Base-by-base conservation (phyloP, 495 filamentous ascomycete species). In the Hypoxylon fragiforme region DNA sequence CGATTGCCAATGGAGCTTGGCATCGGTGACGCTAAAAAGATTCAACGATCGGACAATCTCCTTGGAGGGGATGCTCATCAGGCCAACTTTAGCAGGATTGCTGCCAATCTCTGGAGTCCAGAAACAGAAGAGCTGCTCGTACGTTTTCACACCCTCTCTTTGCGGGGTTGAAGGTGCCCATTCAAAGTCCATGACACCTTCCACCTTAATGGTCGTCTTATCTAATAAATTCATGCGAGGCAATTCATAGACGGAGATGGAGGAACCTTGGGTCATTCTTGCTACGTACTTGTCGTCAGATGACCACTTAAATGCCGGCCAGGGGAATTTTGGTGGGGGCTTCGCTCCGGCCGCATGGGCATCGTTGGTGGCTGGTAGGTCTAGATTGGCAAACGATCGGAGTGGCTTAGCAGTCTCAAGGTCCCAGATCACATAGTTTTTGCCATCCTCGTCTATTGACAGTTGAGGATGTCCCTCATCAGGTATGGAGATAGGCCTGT, bases 291-390 rank as follows among this genome's bases (percentile, higher is more conserved):
- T 92, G 77, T 96, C 90, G 65, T 98, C 94, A 3, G 94, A 76
- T 37, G 92, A 96, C 94, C 94, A 98, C 73, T 98, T 98, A 82
- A 98, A 98, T 9, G 92, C 91, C 18, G 94, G 94, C 94, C 94
- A 98, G 60, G 92, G 89, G 44, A 95, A 85, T 80, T 97, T 97
- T 73, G 89, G 88, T 8, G 85, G 86, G 57, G 88, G 84, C 62
- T 88, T 90, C 35, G 62, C 60, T 9, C 52, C 57, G 36, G 60
- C 50, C 30, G 50, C 67, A 16, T 67, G 54, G 36, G 72, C 51
- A 28, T 66, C 68, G 20, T 75, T 78, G 39, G 77, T 77, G 35
- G 85, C 85, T 15, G 88, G 84, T 15, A 83, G 66, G 50, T 97
- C 94, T 61, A 96, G 79, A 47, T 89, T 92, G 19, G 88, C 84